Evolutionary conservation across 805 yeast species (phyloP), one percentile per base, ranked within the genome.

Genomic region (Candida stauntonica): DNA sequence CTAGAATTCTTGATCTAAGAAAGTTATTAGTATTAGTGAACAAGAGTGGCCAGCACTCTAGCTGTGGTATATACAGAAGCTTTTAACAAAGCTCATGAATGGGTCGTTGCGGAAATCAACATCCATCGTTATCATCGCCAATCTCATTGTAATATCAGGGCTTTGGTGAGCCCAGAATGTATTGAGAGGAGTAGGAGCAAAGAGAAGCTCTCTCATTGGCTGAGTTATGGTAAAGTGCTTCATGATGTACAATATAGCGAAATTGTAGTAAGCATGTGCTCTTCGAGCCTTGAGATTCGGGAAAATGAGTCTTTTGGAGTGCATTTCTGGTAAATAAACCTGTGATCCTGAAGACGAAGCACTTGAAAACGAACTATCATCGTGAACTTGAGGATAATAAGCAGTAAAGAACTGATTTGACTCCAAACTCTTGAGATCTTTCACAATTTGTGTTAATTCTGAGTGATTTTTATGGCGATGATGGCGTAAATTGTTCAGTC

Each of bases 181-280:
- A 16, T 35, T 33, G 13, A 47, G 39, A 1, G 32, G 23, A 3
- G 45, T 26, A 4, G 39, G 39, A 7, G 28, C 11, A 5, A 31
- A 29, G 3, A 50, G 24, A 4, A 33, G 1, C 6, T 14, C 24
- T 26, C 29, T 34, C 14, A 37, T 21, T 2, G 29, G 31, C 2
- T n/a, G 16, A 8, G 29, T 17, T 12, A 44, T 14, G 13, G 30
- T 35, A 36, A 45, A 48, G 11, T 42, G 34, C n/a, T 30, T 36
- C 11, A 30, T 11, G 4, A 53, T 38, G 44, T 42, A 50, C 4
- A 26, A 28, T 2, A 51, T 8, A 1, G 39, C 33, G 28, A 29
- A 50, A 29, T 48, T 48, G 36, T 48, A 51, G 39, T 46, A 48
- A 14, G 45, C 26, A 29, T 50, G 55, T 7, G 49, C 29, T 13